Conservation (phyloP, 2,329 filamentous ascomycete species). For the Lasiodiplodia sp. region DNA sequence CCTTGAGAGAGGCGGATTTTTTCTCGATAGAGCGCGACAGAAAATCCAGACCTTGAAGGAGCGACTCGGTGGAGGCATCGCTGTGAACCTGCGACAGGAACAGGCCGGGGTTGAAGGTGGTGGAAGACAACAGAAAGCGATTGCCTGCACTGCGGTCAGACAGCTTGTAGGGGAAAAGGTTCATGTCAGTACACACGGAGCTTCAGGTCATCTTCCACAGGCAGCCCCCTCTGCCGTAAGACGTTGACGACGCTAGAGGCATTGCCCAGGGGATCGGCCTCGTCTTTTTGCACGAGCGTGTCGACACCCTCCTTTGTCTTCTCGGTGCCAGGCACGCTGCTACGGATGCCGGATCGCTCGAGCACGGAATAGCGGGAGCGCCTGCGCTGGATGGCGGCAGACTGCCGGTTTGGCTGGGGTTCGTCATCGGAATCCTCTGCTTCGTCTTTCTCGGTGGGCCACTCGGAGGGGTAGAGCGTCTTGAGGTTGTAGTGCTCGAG, state of each 20-base stretch:
- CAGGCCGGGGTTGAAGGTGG: slow-evolving; percentile 88
- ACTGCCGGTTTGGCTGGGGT: slow-evolving; percentile 27
- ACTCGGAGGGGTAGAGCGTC: slow-evolving; percentile 79
- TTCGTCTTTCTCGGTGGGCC: slow-evolving; percentile 83
- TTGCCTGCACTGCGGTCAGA: slow-evolving; percentile 66
- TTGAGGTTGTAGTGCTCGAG: slow-evolving; percentile 90
- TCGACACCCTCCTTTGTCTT: slow-evolving; percentile 72
- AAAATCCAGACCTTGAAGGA: slow-evolving; percentile 82
- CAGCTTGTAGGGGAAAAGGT: not conserved
- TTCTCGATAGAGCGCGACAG: slow-evolving; percentile 94
- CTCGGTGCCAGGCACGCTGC: slow-evolving; percentile 73
- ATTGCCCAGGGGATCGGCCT: slow-evolving; percentile 89
- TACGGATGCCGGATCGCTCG: slow-evolving; percentile 73
- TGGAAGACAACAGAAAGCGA: slow-evolving; percentile 93
- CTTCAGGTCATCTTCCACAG: slow-evolving; percentile 82
- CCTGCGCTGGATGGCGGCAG: slow-evolving; percentile 51
- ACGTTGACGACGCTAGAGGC: slow-evolving; percentile 85
- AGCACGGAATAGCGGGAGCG: slow-evolving; percentile 76
- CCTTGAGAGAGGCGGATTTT: slow-evolving; percentile 95
- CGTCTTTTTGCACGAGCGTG: slow-evolving; percentile 86
- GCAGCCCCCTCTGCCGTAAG: slow-evolving; percentile 76
- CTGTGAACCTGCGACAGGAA: slow-evolving; percentile 94
- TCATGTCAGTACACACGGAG: slow-evolving; percentile 65
- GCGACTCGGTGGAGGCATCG: slow-evolving; percentile 79
- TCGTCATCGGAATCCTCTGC: slow-evolving; percentile 60